phyloP scores from a whole-genome alignment of 148 eudicot genomes.

The Talinum fruticosum region DNA sequence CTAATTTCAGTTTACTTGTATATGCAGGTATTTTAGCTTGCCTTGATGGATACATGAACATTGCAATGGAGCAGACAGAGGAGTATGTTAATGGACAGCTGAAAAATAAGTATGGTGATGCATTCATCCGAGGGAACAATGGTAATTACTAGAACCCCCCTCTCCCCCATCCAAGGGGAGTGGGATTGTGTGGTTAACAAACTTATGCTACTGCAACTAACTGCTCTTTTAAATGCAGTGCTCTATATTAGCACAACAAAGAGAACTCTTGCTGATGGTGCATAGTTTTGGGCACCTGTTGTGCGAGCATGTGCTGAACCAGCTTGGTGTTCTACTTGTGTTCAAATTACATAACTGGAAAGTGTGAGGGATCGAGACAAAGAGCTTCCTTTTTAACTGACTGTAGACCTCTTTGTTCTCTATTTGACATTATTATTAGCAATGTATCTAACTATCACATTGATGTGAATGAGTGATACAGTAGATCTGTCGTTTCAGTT shows the following conservation, averaged over 20 bases:
- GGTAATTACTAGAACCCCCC: conserved; percentile 35
- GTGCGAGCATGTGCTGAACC: neutral
- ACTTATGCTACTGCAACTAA: neutral
- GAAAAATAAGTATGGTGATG: conserved; percentile 95
- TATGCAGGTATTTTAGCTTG: conserved; percentile 85
- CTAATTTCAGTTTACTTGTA: neutral
- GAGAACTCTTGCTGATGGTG: conserved; percentile 77
- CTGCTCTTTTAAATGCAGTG: conserved; percentile 47
- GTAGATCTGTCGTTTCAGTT: neutral
- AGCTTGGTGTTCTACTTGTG: neutral
- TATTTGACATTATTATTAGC: neutral
- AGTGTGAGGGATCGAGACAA: neutral
- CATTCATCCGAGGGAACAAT: conserved; percentile 93
- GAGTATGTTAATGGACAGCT: conserved; percentile 95
- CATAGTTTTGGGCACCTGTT: conserved; percentile 28
- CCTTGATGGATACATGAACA: conserved; percentile 97
- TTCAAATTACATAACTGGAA: neutral
- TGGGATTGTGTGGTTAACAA: neutral
- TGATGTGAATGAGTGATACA: conserved; percentile 6
- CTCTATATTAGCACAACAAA: conserved; percentile 94
- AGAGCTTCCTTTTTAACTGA: conserved; percentile 10
- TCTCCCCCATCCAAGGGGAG: neutral
- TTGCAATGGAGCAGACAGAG: conserved; percentile 99
- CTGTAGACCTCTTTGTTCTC: neutral
- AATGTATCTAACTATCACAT: conserved; percentile 10